Evolutionary conservation across 2,329 filamentous ascomycete species (phyloP).

Genomic region (Diplodia seriata): DNA sequence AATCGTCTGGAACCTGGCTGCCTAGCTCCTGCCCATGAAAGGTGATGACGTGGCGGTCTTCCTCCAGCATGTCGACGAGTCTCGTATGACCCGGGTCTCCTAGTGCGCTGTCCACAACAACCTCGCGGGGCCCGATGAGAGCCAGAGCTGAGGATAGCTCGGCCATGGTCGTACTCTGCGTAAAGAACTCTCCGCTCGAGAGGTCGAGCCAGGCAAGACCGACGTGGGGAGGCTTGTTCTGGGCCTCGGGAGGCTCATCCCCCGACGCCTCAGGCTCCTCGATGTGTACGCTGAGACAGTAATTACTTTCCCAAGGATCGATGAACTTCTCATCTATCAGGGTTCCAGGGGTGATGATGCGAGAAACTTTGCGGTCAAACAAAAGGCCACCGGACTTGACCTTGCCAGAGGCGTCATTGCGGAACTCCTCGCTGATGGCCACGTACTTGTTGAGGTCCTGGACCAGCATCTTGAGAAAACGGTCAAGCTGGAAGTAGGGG

Average conservation of each 20-base stretch:
- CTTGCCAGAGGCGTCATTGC: constrained; percentile 72
- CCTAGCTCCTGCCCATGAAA: constrained; percentile 64
- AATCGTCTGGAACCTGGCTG: constrained; percentile 56
- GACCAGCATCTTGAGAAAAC: constrained; percentile 90
- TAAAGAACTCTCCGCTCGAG: constrained; percentile 93
- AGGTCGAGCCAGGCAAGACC: constrained; percentile 94
- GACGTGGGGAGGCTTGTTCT: neutral
- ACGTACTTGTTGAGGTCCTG: constrained; percentile 91
- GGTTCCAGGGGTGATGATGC: constrained; percentile 92
- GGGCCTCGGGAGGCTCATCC: constrained; percentile 19
- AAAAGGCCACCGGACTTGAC: constrained; percentile 77
- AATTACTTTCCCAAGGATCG: constrained; percentile 92
- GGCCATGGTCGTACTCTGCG: constrained; percentile 73
- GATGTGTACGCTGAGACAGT: constrained; percentile 80
- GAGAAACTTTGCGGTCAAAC: constrained; percentile 83
- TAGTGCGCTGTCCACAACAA: constrained; percentile 70
- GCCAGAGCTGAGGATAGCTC: constrained; percentile 82
- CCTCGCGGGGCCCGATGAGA: constrained; percentile 82
- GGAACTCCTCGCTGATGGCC: constrained; percentile 91
- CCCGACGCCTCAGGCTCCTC: constrained; percentile 47
- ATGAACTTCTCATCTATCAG: constrained; percentile 98
- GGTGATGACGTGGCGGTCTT: constrained; percentile 78
- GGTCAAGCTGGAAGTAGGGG: constrained; percentile 88
- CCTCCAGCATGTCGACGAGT: constrained; percentile 71
- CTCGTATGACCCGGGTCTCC: constrained; percentile 64